phyloP scores from a whole-genome alignment of 1,139 yeast genomes.

The Saccharomyces pastorianus region DNA sequence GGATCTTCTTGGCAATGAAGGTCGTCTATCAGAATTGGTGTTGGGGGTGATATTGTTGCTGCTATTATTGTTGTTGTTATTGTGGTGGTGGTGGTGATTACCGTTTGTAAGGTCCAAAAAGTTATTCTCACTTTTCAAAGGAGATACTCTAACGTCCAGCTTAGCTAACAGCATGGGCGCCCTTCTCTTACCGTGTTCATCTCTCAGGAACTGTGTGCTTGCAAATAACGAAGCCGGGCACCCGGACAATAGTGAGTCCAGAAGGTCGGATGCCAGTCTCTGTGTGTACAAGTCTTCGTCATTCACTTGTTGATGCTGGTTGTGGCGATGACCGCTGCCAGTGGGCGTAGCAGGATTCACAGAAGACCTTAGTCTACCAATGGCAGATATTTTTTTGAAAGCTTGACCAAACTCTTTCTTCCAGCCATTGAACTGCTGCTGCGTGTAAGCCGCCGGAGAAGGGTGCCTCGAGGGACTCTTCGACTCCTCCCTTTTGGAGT shows the following conservation, averaged over 20 bases:
- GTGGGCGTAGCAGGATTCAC: slow-evolving; percentile 2
- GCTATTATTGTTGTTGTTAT: background rate
- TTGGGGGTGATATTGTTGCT: too few species aligned
- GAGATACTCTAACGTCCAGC: slow-evolving; percentile 53
- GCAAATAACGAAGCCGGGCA: slow-evolving; percentile 72
- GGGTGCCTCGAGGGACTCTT: slow-evolving; percentile 9
- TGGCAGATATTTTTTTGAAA: slow-evolving; percentile 21
- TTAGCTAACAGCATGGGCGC: slow-evolving; percentile 76
- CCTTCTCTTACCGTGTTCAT: slow-evolving; percentile 67
- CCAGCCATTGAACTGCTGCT: slow-evolving; percentile 20
- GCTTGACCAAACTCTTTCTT: slow-evolving; percentile 27
- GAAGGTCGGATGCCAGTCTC: slow-evolving; percentile 53
- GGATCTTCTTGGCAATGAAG: background rate
- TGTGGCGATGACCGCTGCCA: slow-evolving; percentile 2
- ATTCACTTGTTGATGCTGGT: slow-evolving; percentile 5
- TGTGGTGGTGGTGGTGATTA: background rate
- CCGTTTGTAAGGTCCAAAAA: slow-evolving; percentile 8
- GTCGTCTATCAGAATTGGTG: background rate
- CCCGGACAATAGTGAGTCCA: slow-evolving; percentile 62
- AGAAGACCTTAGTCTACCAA: slow-evolving; percentile 19
- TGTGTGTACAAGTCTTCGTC: slow-evolving; percentile 25
- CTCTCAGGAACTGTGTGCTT: slow-evolving; percentile 67
- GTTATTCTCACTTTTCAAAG: slow-evolving; percentile 30
- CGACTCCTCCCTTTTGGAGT: background rate
- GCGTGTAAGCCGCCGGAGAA: slow-evolving; percentile 5